Percentiles rank a stretch among this genome's conserved stretches.
phyloP scores from a whole-genome alignment of 179 eudicot genomes.

The Pouteria campechiana region DNA sequence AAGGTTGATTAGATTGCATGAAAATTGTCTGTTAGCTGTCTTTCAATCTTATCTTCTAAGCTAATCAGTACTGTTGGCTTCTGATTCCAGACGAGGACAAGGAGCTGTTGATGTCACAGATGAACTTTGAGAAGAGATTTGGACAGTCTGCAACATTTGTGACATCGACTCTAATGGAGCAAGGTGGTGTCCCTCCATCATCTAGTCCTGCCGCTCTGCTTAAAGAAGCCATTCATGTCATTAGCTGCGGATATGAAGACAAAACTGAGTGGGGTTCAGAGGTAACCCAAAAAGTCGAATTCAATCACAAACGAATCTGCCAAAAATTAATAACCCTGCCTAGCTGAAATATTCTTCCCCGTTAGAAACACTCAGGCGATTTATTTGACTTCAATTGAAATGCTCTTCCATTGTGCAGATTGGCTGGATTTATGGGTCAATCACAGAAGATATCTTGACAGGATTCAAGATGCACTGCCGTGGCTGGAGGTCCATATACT shows the following conservation, averaged over 20 bases:
- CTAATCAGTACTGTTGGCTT: neutral
- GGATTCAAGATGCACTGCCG: slow-evolving; percentile 97
- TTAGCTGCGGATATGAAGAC: slow-evolving; percentile 94
- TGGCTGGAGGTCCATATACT: slow-evolving; percentile 88
- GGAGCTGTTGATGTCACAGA: slow-evolving; percentile 65
- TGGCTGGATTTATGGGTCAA: slow-evolving; percentile 92
- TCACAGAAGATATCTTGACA: slow-evolving; percentile 82
- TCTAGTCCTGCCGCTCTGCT: slow-evolving; percentile 93
- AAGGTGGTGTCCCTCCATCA: slow-evolving; percentile 96
- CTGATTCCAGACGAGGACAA: slow-evolving; percentile 59
- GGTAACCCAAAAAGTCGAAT: no score
- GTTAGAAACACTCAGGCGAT: no score
- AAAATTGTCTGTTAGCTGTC: neutral
- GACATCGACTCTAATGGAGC: slow-evolving; percentile 83
- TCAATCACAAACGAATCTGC: no score
- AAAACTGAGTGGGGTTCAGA: slow-evolving; percentile 93
- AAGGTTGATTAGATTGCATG: slow-evolving; percentile 32
- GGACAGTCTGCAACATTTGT: slow-evolving; percentile 89
- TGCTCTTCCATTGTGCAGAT: slow-evolving; percentile 32
- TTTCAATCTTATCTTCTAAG: neutral
- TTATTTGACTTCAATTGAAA: no score
- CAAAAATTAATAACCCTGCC: no score
- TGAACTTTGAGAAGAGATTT: slow-evolving; percentile 92
- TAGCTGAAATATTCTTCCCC: no score
- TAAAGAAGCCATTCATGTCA: slow-evolving; percentile 94